Evolutionary conservation across 2,329 filamentous ascomycete species (phyloP), one percentile per base, ranked within the genome.

Genomic region (Blastomyces gilchristii): DNA sequence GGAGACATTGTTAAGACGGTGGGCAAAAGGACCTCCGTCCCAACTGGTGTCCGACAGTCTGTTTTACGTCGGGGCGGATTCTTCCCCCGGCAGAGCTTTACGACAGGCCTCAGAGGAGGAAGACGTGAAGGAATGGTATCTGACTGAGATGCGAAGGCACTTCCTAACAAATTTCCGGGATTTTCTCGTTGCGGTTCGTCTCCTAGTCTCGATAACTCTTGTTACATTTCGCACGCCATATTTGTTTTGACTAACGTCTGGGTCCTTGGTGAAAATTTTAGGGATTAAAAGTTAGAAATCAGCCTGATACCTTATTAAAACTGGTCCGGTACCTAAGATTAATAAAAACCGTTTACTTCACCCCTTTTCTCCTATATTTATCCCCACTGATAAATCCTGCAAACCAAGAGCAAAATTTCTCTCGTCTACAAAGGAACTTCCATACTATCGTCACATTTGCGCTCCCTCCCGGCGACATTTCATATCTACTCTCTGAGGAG

Each of bases 381-480:
- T 61, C 75, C 43, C 71, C 73, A 3, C 62, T 72, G 9, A 61
- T 73, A 52, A 63, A 71, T 31, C 54, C 59, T 4, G 41, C 67
- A 2, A 72, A 68, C 28, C 74, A 68, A 67, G 71, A 70, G 61
- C 68, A 62, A 57, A 70, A 68, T 60, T 72, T 71, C 64, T 68
- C 63, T 28, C 78, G 74, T 63, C 73, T 82, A 47, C 72, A 72
- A 43, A 71, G 75, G 47, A 74, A 76, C 41, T 72, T 83, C 28
- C 76, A 81, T 62, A 77, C 78, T 11, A 74, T 80, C 39, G 78
- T 82, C 63, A 74, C 76, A 34, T 79, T 82, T 66, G 77, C 77
- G 18, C 68, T 83, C 9, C 78, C 74, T 5, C 75, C 76, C 65
- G 69, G 71, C 25, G 64, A 68, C 1, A 75, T 80, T 47, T 78